phyloP scores from a whole-genome alignment of 2,329 filamentous ascomycete genomes.

The Penicillium digitatum region DNA sequence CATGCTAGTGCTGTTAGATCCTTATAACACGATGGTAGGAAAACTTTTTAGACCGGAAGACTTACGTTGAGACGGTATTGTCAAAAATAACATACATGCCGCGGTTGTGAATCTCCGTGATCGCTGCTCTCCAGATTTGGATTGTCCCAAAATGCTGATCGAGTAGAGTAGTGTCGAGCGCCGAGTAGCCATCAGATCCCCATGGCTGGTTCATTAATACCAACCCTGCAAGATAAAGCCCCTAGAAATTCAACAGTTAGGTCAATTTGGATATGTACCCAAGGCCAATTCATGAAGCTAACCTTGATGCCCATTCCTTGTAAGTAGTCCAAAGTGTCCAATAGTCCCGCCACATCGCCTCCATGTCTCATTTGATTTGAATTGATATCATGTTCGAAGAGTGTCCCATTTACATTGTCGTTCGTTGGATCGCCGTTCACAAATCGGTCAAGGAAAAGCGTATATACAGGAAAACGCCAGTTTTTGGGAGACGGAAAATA shows the following conservation, averaged over 20 bases:
- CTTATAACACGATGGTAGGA: not conserved
- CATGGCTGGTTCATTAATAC: slow-evolving; percentile 63
- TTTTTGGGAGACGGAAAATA: slow-evolving; percentile 56
- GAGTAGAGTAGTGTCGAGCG: slow-evolving; percentile 60
- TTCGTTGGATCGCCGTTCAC: slow-evolving; percentile 63
- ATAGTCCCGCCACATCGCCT: slow-evolving; percentile 56
- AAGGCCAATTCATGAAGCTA: not conserved
- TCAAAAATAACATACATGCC: slow-evolving; percentile 65
- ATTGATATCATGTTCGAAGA: slow-evolving; percentile 58
- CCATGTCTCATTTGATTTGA: slow-evolving; percentile 62
- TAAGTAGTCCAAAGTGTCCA: slow-evolving; percentile 61
- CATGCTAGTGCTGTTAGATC: slow-evolving; percentile 33
- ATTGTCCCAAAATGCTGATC: slow-evolving; percentile 62
- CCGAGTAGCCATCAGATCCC: slow-evolving; percentile 58
- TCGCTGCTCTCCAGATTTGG: slow-evolving; percentile 54
- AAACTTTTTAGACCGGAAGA: slow-evolving; percentile 1
- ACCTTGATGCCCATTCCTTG: slow-evolving; percentile 62
- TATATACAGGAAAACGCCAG: slow-evolving; percentile 65
- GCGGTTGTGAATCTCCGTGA: slow-evolving; percentile 58
- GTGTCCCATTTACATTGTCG: slow-evolving; percentile 59
- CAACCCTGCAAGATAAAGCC: slow-evolving; percentile 61
- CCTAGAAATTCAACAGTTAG: slow-evolving; percentile 35
- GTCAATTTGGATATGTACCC: no score
- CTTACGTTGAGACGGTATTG: slow-evolving; percentile 61
- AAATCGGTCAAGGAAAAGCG: slow-evolving; percentile 60